Conservation (phyloP, 179 eudicot genomes). For the Heliamphora pulchella region DNA sequence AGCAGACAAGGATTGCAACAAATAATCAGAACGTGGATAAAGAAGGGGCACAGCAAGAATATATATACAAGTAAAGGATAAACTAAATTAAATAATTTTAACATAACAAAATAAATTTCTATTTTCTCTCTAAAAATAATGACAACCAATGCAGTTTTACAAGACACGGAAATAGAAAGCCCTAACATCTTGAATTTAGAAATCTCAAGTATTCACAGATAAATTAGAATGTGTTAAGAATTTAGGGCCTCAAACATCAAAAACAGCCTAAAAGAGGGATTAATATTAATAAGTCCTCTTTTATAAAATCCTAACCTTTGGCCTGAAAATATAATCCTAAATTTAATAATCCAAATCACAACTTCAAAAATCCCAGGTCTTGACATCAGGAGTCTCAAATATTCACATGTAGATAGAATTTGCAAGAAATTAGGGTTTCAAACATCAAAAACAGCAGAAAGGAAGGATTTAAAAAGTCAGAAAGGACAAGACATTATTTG, state of each 20-base stretch:
- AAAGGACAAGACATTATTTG: background rate
- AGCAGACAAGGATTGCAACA: background rate
- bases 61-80: background rate
- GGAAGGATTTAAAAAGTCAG: no score
- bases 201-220: background rate
- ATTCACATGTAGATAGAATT: no score
- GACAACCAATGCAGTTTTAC: background rate
- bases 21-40: background rate
- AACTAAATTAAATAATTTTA: background rate
- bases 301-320: no score
- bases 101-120: background rate
- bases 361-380: no score
- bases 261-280: background rate
- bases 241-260: background rate
- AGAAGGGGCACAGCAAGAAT: background rate
- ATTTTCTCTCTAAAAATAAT: background rate
- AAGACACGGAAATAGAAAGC: background rate
- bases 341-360: no score
- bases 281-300: background rate
- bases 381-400: no score
- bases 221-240: background rate
- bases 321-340: no score
- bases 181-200: background rate
- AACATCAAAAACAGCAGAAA: no score
- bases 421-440: no score